These are phyloP conservation scores for Euphorbia celastroides DNA, from an alignment of 441 rosid species.

Conservation along the genomic window DNA sequence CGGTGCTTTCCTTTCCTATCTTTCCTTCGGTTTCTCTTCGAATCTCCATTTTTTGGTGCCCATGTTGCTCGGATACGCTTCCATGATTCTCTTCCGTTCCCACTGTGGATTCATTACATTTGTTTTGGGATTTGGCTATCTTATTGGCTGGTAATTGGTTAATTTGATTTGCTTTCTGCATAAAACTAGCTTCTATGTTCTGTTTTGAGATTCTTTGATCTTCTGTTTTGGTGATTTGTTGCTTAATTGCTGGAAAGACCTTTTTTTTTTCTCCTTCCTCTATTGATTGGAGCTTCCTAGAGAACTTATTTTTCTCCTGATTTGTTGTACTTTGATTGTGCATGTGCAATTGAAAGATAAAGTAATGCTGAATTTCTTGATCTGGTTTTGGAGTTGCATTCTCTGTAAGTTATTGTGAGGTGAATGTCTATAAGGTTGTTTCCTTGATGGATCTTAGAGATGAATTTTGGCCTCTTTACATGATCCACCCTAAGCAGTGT, in stretches of 20 bases:
- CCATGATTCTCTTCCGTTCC: constrained; percentile 69
- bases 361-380: background rate
- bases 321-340: background rate
- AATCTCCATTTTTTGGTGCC: constrained; percentile 90
- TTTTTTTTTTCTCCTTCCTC: background rate
- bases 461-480: background rate
- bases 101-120: constrained; percentile 69
- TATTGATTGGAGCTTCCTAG: background rate
- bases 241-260: background rate
- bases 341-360: background rate
- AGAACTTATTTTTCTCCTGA: background rate
- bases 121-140: constrained; percentile 70
- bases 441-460: background rate
- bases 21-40: constrained; percentile 88
- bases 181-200: background rate
- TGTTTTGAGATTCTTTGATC: background rate
- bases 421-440: background rate
- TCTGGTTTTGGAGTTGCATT: background rate
- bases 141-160: constrained; percentile 72
- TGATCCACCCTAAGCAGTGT: background rate
- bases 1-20: constrained; percentile 69
- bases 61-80: constrained; percentile 64
- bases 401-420: background rate
- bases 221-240: background rate
- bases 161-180: background rate